Conservation (phyloP, 1,139 yeast species). For the Zygotorulaspora mrakii region DNA sequence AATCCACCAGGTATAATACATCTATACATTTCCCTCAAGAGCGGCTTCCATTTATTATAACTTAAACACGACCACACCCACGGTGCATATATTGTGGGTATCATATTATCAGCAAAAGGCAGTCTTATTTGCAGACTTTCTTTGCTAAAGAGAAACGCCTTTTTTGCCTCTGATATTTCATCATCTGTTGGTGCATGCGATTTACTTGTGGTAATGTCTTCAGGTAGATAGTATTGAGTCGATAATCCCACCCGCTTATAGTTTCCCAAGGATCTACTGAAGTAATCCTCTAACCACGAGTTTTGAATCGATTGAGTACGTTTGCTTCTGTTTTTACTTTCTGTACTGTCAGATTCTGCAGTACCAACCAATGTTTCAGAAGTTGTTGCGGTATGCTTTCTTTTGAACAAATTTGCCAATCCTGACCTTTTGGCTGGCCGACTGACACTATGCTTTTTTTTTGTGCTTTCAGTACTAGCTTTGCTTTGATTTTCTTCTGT, state of each 20-base stretch:
- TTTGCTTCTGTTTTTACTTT: conserved; percentile 6
- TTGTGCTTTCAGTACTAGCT: conserved; percentile 6
- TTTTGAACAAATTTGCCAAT: conserved; percentile 17
- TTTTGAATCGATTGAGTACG: conserved; percentile 13
- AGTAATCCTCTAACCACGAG: conserved; percentile 16
- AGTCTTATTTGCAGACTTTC: conserved; percentile 25
- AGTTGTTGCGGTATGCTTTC: conserved; percentile 12
- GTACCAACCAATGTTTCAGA: conserved; percentile 2
- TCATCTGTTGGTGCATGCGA: conserved; percentile 9
- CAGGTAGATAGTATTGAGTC: conserved; percentile 14
- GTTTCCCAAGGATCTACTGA: conserved; percentile 13
- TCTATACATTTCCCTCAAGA: conserved; percentile 31
- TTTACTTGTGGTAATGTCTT: conserved; percentile 13
- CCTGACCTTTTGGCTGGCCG: conserved; percentile 15
- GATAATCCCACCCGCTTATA: conserved; percentile 15
- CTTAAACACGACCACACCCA: conserved; percentile 30
- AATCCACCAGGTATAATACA: conserved; percentile 33
- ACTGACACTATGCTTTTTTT: conserved; percentile 9
- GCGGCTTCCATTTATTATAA: conserved; percentile 29
- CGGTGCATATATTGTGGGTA: conserved; percentile 32
- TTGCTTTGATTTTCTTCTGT: conserved; percentile 6
- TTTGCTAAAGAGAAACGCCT: conserved; percentile 19
- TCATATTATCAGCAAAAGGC: conserved; percentile 28
- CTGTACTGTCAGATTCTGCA: conserved; percentile 9
- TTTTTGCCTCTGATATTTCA: conserved; percentile 15